Conservation (phyloP, 768 basidiomycete species). For the Podaxis sp. region DNA sequence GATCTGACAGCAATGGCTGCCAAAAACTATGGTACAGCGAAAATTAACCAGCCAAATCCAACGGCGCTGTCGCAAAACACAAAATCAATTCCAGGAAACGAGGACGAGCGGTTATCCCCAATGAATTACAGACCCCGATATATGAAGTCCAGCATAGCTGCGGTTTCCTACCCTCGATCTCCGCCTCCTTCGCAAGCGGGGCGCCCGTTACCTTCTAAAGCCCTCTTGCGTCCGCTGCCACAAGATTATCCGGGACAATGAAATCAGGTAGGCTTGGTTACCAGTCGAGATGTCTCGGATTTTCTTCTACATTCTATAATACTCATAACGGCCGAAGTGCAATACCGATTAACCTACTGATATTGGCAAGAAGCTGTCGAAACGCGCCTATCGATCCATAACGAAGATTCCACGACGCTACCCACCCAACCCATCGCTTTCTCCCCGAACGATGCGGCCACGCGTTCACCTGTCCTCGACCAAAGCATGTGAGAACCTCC, state of each 20-base stretch:
- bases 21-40: too few species aligned
- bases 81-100: not conserved
- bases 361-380: not conserved
- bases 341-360: not conserved
- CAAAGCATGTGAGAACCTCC: not conserved
- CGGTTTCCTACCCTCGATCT: not conserved
- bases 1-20: too few species aligned
- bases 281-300: not conserved
- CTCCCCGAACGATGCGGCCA: not conserved
- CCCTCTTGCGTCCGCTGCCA: not conserved
- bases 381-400: not conserved
- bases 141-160: not conserved
- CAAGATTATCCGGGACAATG: not conserved
- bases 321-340: not conserved
- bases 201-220: not conserved
- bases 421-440: constrained; percentile 5
- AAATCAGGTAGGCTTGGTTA: constrained; percentile 9
- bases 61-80: too few species aligned
- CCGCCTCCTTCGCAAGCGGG: not conserved
- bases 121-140: not conserved
- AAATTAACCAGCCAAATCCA: too few species aligned
- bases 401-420: not conserved
- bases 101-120: not conserved
- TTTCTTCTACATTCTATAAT: not conserved
- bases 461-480: not conserved